Conservation (phyloP, 805 yeast species). For the Candida sphagnicola region DNA sequence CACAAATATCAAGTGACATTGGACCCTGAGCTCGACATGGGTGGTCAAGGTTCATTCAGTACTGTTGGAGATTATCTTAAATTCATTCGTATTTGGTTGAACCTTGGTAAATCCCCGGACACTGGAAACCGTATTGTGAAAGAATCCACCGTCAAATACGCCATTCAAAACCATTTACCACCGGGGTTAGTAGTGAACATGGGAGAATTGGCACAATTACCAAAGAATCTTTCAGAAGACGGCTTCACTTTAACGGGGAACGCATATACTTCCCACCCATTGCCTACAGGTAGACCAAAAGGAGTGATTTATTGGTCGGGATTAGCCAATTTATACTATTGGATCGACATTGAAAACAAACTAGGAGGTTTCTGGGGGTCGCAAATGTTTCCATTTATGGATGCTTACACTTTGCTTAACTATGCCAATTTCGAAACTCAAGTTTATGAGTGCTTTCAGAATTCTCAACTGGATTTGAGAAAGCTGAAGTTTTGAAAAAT, state of each 20-base stretch:
- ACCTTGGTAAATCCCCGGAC: slow-evolving; percentile 36
- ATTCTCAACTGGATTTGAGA: too few relatives aligned
- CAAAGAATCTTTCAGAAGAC: too few relatives aligned
- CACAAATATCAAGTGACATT: slow-evolving; percentile 13
- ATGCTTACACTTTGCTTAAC: slow-evolving; percentile 16
- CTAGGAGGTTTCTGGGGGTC: slow-evolving; percentile 39
- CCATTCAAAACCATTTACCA: slow-evolving; percentile 31
- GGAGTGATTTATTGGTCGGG: slow-evolving; percentile 39
- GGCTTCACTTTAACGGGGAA: slow-evolving; percentile 35
- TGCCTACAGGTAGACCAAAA: slow-evolving; percentile 32
- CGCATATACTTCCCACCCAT: slow-evolving; percentile 20
- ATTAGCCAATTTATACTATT: slow-evolving; percentile 34
- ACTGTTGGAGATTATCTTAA: slow-evolving; percentile 34
- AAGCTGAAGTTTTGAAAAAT: too few relatives aligned
- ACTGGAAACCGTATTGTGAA: slow-evolving; percentile 25
- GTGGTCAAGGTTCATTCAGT: slow-evolving; percentile 42
- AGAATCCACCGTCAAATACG: slow-evolving; percentile 26
- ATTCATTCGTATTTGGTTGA: slow-evolving; percentile 37
- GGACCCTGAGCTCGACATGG: slow-evolving; percentile 32
- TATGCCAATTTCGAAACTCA: slow-evolving; percentile 20
- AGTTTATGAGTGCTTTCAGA: slow-evolving; percentile 21
- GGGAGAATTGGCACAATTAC: slow-evolving; percentile 11
- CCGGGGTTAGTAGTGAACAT: slow-evolving; percentile 16
- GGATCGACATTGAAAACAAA: slow-evolving; percentile 36
- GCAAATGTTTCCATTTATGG: slow-evolving; percentile 33